Percentiles rank a stretch among this genome's conserved stretches.
Conservation (phyloP, 78 protist species). For the Dictyostelium firmibasis region DNA sequence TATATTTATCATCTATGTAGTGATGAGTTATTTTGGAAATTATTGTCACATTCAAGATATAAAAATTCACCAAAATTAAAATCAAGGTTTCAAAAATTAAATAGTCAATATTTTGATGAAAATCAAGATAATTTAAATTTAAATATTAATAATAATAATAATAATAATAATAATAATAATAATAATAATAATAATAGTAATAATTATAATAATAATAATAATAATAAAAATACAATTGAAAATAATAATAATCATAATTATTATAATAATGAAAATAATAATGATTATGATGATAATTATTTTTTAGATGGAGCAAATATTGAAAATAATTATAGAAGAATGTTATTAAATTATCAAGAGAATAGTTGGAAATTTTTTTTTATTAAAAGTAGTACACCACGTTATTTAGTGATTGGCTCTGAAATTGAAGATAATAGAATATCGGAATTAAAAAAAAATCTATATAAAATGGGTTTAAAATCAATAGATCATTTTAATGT, state of each 20-base stretch:
- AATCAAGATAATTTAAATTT: background rate
- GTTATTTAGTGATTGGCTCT: slow-evolving; percentile 44
- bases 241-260: background rate
- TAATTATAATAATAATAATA: background rate
- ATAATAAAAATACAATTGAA: background rate
- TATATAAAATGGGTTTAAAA: background rate
- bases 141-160: background rate
- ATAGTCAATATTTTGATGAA: background rate
- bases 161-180: background rate
- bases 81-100: background rate
- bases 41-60: background rate
- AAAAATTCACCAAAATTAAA: slow-evolving; percentile 46
- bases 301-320: background rate
- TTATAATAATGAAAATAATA: background rate
- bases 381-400: slow-evolving; percentile 1
- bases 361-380: slow-evolving; percentile 49
- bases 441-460: background rate
- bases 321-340: background rate
- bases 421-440: slow-evolving; percentile 23
- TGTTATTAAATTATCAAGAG: background rate
- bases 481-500: slow-evolving; percentile 43
- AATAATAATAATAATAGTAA: background rate
- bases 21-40: slow-evolving; percentile 66
- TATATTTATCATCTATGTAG: slow-evolving; percentile 7
- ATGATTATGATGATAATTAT: background rate